Percentiles rank a stretch among this genome's conserved stretches.
Conservation (phyloP, 805 yeast genomes). For the Metschnikowia lochheadii region DNA sequence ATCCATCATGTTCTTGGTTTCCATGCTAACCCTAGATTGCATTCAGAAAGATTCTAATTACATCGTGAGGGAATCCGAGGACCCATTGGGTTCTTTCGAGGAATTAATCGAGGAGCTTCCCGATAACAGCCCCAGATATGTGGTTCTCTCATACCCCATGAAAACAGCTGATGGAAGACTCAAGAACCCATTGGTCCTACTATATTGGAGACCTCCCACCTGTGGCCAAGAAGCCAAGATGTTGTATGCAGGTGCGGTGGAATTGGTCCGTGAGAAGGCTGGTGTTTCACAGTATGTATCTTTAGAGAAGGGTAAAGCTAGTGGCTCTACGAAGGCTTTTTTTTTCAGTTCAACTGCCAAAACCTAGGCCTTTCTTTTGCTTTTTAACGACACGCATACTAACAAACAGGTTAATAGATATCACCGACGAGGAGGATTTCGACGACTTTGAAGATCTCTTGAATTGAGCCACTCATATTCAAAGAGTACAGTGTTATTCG, state of each 20-base stretch:
- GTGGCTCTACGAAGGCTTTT: too few relatives aligned
- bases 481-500: too few relatives aligned
- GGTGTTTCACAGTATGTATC: conserved; percentile 57
- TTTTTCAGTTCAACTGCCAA: too few relatives aligned
- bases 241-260: conserved; percentile 90
- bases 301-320: not conserved
- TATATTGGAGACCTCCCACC: conserved; percentile 89
- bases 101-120: conserved; percentile 75
- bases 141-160: conserved; percentile 74
- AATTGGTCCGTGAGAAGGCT: conserved; percentile 71
- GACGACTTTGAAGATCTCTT: conserved; percentile 47
- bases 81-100: conserved; percentile 48
- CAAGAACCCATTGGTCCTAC: conserved; percentile 66
- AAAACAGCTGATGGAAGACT: conserved; percentile 66
- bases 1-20: not conserved
- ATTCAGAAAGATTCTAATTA: conserved; percentile 56
- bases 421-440: conserved; percentile 67
- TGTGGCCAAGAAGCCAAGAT: conserved; percentile 77
- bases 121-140: conserved; percentile 72
- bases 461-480: conserved; percentile 1
- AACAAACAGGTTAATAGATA: conserved; percentile 48
- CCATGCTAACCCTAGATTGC: conserved; percentile 30
- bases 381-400: conserved; percentile 10
- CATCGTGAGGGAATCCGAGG: conserved; percentile 44
- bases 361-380: not conserved